Percentiles rank a stretch among this genome's conserved stretches.
These are phyloP conservation scores for Solanum microdontum DNA, from an alignment of 257 asterid species.

Conservation along the genomic window DNA sequence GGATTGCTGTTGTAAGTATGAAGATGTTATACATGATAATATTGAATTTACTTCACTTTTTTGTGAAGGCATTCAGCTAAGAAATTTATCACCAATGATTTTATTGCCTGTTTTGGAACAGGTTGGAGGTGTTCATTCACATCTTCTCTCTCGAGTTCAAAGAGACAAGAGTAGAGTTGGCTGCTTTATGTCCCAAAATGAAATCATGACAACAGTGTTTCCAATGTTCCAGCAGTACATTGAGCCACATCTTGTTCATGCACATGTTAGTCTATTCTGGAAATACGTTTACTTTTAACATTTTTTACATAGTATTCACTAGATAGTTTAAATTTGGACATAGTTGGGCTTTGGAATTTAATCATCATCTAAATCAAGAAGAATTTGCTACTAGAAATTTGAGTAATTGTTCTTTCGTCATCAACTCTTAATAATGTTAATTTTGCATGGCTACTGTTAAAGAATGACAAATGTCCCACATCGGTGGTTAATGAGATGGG, in stretches of 20 bases:
- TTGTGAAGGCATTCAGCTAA: background rate
- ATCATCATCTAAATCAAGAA: background rate
- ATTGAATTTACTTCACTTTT: background rate
- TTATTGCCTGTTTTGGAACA: conserved; percentile 28
- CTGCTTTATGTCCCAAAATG: conserved; percentile 83
- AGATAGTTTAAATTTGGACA: background rate
- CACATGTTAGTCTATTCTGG: conserved; percentile 64
- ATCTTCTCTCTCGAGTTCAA: conserved; percentile 94
- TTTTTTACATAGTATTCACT: background rate
- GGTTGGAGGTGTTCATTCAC: conserved; percentile 99
- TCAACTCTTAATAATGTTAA: background rate
- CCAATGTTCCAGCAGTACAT: conserved; percentile 99
- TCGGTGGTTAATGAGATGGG: too few relatives aligned
- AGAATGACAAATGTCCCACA: too few relatives aligned
- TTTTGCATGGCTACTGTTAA: background rate
- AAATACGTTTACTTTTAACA: background rate
- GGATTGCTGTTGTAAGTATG: conserved; percentile 98
- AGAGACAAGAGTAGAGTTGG: conserved; percentile 93
- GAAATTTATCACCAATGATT: conserved; percentile 2
- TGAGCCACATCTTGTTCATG: conserved; percentile 99
- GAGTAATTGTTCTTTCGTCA: background rate
- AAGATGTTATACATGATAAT: background rate
- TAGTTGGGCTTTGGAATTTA: background rate
- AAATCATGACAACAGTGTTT: conserved; percentile 87
- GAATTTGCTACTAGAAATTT: background rate